These are phyloP conservation scores for Castanea crenata DNA, from an alignment of 306 rosid species.

Conservation along the genomic window DNA sequence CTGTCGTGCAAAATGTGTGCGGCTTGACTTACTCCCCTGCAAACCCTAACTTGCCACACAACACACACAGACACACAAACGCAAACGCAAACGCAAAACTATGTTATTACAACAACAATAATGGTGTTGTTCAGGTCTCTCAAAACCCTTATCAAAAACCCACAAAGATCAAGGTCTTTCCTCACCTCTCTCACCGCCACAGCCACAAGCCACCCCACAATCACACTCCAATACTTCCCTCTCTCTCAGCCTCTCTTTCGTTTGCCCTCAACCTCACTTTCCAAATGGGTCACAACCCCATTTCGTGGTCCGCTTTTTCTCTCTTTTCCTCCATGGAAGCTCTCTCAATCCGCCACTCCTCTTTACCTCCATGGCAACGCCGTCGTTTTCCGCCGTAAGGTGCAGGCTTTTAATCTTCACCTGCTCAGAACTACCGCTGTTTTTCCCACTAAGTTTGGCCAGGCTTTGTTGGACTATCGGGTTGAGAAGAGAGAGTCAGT, in stretches of 20 bases:
- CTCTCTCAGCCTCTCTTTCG: conserved; percentile 23
- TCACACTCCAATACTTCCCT: conserved; percentile 27
- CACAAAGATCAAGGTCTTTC: conserved; percentile 43
- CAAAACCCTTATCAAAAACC: conserved; percentile 30
- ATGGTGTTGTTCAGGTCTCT: conserved; percentile 66
- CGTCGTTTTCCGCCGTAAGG: conserved; percentile 55
- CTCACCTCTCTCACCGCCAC: conserved; percentile 35
- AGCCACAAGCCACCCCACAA: conserved; percentile 16
- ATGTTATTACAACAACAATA: conserved; percentile 2
- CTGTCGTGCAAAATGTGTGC: no score
- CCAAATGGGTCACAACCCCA: conserved; percentile 43
- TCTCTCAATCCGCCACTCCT: conserved; percentile 89
- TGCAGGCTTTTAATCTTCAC: conserved; percentile 45
- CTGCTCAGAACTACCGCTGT: conserved; percentile 41
- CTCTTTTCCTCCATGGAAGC: conserved; percentile 81
- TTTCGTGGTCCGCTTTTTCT: conserved; percentile 77
- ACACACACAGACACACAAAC: no score
- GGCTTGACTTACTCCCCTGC: no score
- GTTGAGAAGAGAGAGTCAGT: conserved; percentile 17
- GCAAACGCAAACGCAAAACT: background rate
- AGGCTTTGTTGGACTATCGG: conserved; percentile 24
- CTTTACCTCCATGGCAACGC: conserved; percentile 52
- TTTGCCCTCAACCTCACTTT: conserved; percentile 38
- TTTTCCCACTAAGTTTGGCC: conserved; percentile 41
- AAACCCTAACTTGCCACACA: no score